Conservation (phyloP, 2,329 filamentous ascomycete species). For the Magnaporthales sp. region DNA sequence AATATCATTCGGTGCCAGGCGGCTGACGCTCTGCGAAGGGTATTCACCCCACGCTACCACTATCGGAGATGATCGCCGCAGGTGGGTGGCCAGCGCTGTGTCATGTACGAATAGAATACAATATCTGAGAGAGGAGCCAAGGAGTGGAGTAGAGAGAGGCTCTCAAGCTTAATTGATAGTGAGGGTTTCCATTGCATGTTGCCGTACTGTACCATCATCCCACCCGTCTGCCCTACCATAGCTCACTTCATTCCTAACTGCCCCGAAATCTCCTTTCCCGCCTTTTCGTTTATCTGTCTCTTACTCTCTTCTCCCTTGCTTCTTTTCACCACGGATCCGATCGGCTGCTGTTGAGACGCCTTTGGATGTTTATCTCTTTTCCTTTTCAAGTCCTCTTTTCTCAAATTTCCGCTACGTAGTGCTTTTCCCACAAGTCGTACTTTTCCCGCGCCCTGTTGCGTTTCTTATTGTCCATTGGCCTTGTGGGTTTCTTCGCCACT, state of each 20-base stretch:
- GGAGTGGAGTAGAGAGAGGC: neutral
- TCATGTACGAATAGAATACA: neutral
- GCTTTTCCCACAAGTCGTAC: conserved; percentile 20
- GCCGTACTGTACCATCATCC: neutral
- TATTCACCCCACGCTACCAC: neutral
- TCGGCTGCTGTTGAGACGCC: conserved; percentile 27
- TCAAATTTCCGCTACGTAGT: conserved; percentile 17
- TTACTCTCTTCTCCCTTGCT: conserved; percentile 4
- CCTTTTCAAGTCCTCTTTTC: conserved; percentile 31
- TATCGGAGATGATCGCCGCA: neutral
- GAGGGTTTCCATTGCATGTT: neutral
- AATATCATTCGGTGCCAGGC: no score
- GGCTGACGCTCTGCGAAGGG: neutral
- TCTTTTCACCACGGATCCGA: conserved; percentile 15
- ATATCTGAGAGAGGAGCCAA: neutral
- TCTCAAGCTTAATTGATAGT: neutral
- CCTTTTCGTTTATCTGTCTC: conserved; percentile 9
- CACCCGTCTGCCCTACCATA: neutral
- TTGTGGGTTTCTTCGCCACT: neutral
- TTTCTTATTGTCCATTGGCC: neutral
- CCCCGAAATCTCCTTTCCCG: conserved; percentile 6
- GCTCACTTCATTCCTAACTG: neutral
- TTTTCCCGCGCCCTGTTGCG: conserved; percentile 18
- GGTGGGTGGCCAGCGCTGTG: neutral
- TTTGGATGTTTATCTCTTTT: conserved; percentile 23